Evolutionary conservation across 2,329 filamentous ascomycete species (phyloP).

Genomic region (Aspergillus awamori): DNA sequence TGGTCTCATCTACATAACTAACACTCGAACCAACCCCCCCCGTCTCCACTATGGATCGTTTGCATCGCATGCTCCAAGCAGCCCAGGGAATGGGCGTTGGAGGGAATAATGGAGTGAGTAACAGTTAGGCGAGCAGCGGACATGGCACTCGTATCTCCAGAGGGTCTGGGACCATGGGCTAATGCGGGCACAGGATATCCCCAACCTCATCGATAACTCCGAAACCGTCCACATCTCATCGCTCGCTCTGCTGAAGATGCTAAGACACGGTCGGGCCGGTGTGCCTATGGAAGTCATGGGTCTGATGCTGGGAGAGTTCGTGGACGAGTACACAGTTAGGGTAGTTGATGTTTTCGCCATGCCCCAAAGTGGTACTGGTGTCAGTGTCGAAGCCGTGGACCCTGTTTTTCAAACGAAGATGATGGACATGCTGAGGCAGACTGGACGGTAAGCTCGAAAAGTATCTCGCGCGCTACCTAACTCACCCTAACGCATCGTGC

Average conservation of each 20-base stretch:
- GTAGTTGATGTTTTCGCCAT: slow-evolving; percentile 99
- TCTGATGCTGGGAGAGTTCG: slow-evolving; percentile 97
- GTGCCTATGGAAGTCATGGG: slow-evolving; percentile 99
- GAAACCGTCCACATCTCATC: slow-evolving; percentile 99
- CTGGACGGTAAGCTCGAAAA: slow-evolving; percentile 70
- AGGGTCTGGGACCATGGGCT: slow-evolving; percentile 6
- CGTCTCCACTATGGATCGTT: slow-evolving; percentile 73
- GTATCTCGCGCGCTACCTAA: neutral
- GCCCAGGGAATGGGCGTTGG: slow-evolving; percentile 63
- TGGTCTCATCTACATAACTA: slow-evolving; percentile 19
- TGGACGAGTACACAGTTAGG: slow-evolving; percentile 97
- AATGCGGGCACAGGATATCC: slow-evolving; percentile 68
- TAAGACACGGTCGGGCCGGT: slow-evolving; percentile 93
- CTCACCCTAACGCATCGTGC: slow-evolving; percentile 13
- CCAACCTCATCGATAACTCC: slow-evolving; percentile 94
- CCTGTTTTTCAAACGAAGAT: slow-evolving; percentile 99
- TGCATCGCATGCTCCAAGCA: slow-evolving; percentile 82
- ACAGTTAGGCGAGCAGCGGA: neutral
- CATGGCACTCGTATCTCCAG: neutral
- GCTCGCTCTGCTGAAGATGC: slow-evolving; percentile 95
- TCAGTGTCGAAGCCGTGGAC: slow-evolving; percentile 97
- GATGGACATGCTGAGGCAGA: slow-evolving; percentile 99
- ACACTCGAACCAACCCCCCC: slow-evolving; percentile 22
- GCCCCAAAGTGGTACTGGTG: slow-evolving; percentile 97
- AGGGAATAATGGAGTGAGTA: slow-evolving; percentile 44